Evolutionary conservation across 2,329 filamentous ascomycete genomes (phyloP), one percentile per base, ranked within the genome.

Genomic region (Aureobasidium sp.): DNA sequence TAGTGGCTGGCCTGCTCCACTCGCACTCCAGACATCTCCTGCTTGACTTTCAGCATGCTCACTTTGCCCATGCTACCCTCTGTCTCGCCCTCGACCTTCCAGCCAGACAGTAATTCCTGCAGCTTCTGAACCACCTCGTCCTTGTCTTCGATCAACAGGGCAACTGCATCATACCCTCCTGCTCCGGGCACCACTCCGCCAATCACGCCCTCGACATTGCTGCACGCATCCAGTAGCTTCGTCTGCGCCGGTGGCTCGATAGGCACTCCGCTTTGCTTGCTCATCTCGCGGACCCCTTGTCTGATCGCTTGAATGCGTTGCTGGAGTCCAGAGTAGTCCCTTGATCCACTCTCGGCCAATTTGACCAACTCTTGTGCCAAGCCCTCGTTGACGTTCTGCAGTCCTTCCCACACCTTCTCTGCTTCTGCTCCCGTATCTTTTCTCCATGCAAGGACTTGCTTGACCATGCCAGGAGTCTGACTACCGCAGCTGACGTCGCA

Each of bases 401-500:
- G 76, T 1, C 83, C 78, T 50, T 82, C 81, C 91, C 92, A 97
- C 21, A 97, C 78, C 64, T 74, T 69, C 64, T 84, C 83, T 1
- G 91, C 86, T n/a, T 81, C 83, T 3, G 81, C 80, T 0, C 80
- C 76, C 25, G 90, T 84, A 52, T 81, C 75, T 54, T 83, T 83
- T 57, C 89, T 81, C 94, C 94, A 99, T 36, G 83, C 82, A 3
- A 97, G 80, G 15, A 99, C 90, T 71, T 90, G 84, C 77, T 93
- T 96, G 41, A 97, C 94, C 94, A 99, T 97, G 15, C 91, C 84
- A 0, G 96, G 92, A 8, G 93, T 97, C 77, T 96, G 85, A 53
- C 88, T 93, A 36, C 94, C 94, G 71, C 92, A 96, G 72, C 95
- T 90, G 7, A 99, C 94, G 71, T 99, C 94, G 71, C 91, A 96